Base-by-base conservation (phyloP, 495 filamentous ascomycete species). In the Neurospora sp. region DNA sequence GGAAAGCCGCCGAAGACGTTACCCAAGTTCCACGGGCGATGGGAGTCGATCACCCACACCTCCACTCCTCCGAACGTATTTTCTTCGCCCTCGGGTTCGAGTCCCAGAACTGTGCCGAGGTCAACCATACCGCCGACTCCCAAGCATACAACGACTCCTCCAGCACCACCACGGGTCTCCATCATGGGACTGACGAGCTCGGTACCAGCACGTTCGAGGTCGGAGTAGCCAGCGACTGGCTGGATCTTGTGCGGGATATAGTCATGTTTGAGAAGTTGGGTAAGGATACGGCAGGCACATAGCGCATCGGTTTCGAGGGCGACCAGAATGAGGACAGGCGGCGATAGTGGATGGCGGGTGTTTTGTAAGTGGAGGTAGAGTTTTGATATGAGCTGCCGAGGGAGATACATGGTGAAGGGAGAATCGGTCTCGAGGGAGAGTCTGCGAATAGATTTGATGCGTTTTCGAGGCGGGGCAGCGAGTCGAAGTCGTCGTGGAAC, bases 191-290 rank as follows among this genome's bases (percentile, higher is more conserved):
- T 85, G 71, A 97, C 89, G 69, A 96, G 85, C 74, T 93, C 89
- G 79, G 88, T 85, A 39, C 93, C 93, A 38, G 89, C 89, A 76
- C 89, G 88, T 77, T 91, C 85, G 44, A 99, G 90, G 78, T 98
- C 96, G 74, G 89, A 90, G 89, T 98, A 98, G 40, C 96, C 96
- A 18, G 92, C 88, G 42, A 99, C 90, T 5, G 96, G 96, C 76
- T 97, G 93, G 74, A 98, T 97, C 85, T 97, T 98, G 83, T 98
- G 95, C n/a, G 91, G 91, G 75, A 99, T 96, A 79, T 95, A 98
- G 85, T 99, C 96, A 85, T 93, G 91, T 84, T 95, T 97, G 69
- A 99, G 86, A 20, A 98, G 87, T 16, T 90, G 87, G 1, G 96
- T 96, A 18, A 99, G 88, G 71, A 99, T 98, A 70, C 94, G 94